Percentiles rank a stretch among this genome's conserved stretches.
phyloP scores from a whole-genome alignment of 805 yeast species.

The Starmera amethionina region DNA sequence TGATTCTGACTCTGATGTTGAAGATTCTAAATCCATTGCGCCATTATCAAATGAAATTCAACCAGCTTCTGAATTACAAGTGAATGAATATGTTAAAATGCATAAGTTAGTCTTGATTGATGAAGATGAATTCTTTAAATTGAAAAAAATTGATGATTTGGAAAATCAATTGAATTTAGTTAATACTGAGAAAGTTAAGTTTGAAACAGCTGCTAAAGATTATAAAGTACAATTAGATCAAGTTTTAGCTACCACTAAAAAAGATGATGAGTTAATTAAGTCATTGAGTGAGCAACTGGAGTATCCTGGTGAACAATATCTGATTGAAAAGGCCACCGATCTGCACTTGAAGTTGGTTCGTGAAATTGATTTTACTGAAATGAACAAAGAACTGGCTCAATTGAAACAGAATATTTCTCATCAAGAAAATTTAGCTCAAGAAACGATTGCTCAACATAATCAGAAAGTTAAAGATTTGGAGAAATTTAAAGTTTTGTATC shows the following conservation, averaged over 20 bases:
- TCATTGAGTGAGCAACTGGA: not conserved
- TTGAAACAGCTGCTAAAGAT: not conserved
- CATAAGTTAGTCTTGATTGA: constrained; percentile 21
- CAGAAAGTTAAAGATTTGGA: constrained; percentile 5
- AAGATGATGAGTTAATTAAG: not conserved
- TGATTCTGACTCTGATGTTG: constrained; percentile 18
- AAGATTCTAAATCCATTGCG: constrained; percentile 10
- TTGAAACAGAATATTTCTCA: not conserved
- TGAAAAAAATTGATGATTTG: not conserved
- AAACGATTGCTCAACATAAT: constrained; percentile 14
- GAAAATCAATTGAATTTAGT: not conserved
- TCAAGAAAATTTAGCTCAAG: not conserved
- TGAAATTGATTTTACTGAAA: not conserved
- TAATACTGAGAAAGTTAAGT: not conserved
- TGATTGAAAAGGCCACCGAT: not conserved
- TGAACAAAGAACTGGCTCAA: not conserved
- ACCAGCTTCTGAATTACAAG: constrained; percentile 13
- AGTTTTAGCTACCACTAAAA: not conserved
- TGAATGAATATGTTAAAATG: constrained; percentile 20
- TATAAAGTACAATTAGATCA: not conserved
- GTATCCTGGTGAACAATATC: not conserved
- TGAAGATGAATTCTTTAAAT: constrained; percentile 9
- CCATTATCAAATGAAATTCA: constrained; percentile 16
- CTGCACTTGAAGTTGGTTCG: not conserved
- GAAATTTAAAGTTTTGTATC: too few relatives aligned